Percentiles rank a stretch among this genome's conserved stretches.
These are phyloP conservation scores for Cyberlindnera nakhonratchasimensis DNA, from an alignment of 805 yeast species.

Conservation along the genomic window DNA sequence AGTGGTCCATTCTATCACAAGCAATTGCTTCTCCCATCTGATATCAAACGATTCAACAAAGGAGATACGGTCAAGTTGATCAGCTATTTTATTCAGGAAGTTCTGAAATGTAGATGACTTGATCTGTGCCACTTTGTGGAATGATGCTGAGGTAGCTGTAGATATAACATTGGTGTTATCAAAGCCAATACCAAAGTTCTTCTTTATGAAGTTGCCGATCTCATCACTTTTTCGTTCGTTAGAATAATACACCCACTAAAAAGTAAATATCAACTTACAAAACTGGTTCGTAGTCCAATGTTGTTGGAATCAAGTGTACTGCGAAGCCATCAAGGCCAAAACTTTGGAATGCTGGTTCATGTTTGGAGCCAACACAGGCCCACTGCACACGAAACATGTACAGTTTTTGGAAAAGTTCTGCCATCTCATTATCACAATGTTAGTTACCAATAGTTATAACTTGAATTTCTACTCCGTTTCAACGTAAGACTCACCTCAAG, in stretches of 20 bases:
- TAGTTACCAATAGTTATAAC: neutral
- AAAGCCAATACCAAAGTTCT: constrained; percentile 16
- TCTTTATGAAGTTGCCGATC: constrained; percentile 16
- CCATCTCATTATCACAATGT: constrained; percentile 3
- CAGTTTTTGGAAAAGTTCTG: constrained; percentile 12
- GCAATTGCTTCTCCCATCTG: constrained; percentile 12
- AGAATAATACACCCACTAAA: neutral
- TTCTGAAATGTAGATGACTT: constrained; percentile 20
- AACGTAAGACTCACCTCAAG: constrained; percentile 4
- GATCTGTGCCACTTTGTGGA: constrained; percentile 13
- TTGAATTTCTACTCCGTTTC: no score
- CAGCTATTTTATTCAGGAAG: constrained; percentile 16
- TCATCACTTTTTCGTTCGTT: constrained; percentile 16
- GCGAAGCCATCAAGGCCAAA: constrained; percentile 20
- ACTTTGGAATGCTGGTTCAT: constrained; percentile 17
- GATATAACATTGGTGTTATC: constrained; percentile 16
- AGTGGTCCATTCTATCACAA: constrained; percentile 21
- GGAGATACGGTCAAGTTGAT: constrained; percentile 20
- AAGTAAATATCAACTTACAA: constrained; percentile 11
- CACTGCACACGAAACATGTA: constrained; percentile 24
- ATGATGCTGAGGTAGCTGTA: constrained; percentile 24
- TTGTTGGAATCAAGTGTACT: constrained; percentile 21
- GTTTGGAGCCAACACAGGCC: constrained; percentile 8
- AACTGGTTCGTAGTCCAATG: constrained; percentile 20
- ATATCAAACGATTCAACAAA: constrained; percentile 23